These are phyloP conservation scores for Stephanodiscus triporus DNA, from an alignment of 108 stramenopile species.

Conservation along the genomic window DNA sequence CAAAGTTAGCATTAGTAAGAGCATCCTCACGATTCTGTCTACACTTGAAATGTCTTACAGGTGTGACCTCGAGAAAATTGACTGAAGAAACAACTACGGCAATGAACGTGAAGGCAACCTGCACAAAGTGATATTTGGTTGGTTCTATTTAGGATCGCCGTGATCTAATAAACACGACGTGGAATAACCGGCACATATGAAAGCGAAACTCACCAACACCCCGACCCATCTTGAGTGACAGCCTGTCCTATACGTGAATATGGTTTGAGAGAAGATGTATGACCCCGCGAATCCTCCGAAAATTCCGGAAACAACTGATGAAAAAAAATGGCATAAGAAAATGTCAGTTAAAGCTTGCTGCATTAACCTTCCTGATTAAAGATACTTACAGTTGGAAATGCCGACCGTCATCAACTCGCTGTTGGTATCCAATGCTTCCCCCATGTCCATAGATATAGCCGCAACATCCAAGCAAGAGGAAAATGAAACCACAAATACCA, in stretches of 20 bases:
- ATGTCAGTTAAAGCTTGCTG: neutral
- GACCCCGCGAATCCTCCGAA: slow-evolving; percentile 90
- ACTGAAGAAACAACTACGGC: slow-evolving; percentile 74
- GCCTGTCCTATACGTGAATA: slow-evolving; percentile 94
- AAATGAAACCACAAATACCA: slow-evolving; percentile 99
- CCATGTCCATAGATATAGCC: slow-evolving; percentile 89
- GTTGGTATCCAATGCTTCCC: slow-evolving; percentile 91
- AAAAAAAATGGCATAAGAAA: neutral
- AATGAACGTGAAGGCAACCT: slow-evolving; percentile 51
- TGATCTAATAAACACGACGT: neutral
- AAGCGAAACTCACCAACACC: slow-evolving; percentile 53
- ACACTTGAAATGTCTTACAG: slow-evolving; percentile 15
- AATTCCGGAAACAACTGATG: slow-evolving; percentile 74
- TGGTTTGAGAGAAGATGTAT: slow-evolving; percentile 99
- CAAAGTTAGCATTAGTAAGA: neutral
- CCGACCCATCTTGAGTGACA: slow-evolving; percentile 73
- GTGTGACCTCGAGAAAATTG: slow-evolving; percentile 74
- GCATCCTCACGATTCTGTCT: neutral
- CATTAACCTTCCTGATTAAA: neutral
- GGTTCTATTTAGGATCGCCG: neutral
- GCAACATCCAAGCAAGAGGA: slow-evolving; percentile 95
- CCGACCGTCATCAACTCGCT: slow-evolving; percentile 92
- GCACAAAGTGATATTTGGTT: neutral
- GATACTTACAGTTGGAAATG: slow-evolving; percentile 81
- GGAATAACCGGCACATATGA: neutral